Base-by-base conservation (phyloP, 441 rosid genomes). In the Pelargonium fulgidum region DNA sequence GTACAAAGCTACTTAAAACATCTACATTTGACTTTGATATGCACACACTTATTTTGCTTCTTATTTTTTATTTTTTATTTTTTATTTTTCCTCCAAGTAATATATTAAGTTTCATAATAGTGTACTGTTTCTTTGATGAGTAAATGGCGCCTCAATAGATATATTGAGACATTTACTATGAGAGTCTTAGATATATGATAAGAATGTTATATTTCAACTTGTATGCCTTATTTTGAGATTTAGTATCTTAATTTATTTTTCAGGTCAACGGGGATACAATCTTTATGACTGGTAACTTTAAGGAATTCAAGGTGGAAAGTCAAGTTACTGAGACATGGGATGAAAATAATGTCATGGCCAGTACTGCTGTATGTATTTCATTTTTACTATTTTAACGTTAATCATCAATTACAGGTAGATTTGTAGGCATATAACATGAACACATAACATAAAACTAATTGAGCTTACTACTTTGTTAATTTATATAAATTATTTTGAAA, bases 221-320 rank as follows among this genome's bases (percentile, higher is more conserved):
- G 48, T 17, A 20, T 20, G n/a, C 61, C 33, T 59, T 13, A 22
- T 59, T 59, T 33, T 22, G 14, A 59, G 63, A n/a, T 59, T 59
- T 22, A 36, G 50, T 33, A 9, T 59, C 69, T 66, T 69, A 70
- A 70, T 52, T 1, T 65, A 69, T 54, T 44, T 85, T 73, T 70
- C 86, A 90, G 99, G 98, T 94, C 76, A 94, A 92, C 68, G 99
- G 99, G 3, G 96, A 95, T 76, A 86, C 98, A 41, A 71, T 86
- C 74, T 95, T 88, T 78, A 86, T 92, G 98, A 95, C 95, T 12
- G 73, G 89, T 69, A 84, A 83, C 68, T 95, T 95, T 77, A 89
- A 87, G 79, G 99, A 90, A 80, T 95, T 92, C 80, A 92, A 85
- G 85, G 81, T 81, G 68, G 96, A 87, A 73, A 86, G 79, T 76